phyloP scores from a whole-genome alignment of 371 early-diverging fungal genomes.

The Rhizopus delemar region DNA sequence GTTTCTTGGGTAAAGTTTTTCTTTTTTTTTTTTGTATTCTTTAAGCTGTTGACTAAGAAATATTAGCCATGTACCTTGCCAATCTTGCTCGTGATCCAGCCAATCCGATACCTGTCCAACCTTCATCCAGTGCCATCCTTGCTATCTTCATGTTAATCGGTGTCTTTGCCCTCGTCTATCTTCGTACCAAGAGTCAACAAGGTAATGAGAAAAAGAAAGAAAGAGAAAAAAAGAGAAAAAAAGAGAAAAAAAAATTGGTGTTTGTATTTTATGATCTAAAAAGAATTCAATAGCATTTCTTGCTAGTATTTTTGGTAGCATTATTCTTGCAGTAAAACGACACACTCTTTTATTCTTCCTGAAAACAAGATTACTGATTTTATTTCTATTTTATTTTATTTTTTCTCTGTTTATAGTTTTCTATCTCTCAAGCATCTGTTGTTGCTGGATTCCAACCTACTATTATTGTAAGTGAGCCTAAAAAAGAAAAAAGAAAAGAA shows the following conservation, averaged over 20 bases:
- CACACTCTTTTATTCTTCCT: not conserved
- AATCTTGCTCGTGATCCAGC: conserved; percentile 37
- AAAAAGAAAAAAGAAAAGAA: too few species aligned
- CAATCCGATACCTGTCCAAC: conserved; percentile 34
- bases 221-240: too few species aligned
- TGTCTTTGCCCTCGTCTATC: conserved; percentile 37
- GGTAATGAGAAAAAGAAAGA: conserved; percentile 20
- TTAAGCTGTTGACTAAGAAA: too few species aligned
- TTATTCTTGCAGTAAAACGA: conserved; percentile 33
- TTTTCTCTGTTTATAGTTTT: conserved; percentile 24
- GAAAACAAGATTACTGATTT: too few species aligned
- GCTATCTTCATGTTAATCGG: conserved; percentile 40
- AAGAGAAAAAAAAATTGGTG: too few species aligned
- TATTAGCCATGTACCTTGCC: conserved; percentile 38
- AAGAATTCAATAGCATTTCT: conserved; percentile 32
- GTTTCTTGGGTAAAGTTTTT: conserved; percentile 18
- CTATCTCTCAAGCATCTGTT: conserved; percentile 34
- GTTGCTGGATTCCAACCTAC: conserved; percentile 27
- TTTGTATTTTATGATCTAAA: too few species aligned
- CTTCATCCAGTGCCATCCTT: conserved; percentile 36
- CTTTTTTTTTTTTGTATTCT: too few species aligned
- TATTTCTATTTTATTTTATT: not conserved
- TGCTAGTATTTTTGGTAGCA: conserved; percentile 40
- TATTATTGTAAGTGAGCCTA: conserved; percentile 23
- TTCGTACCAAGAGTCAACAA: conserved; percentile 36